A percentile compares a stretch with the other conserved stretches of the same genome.
Conservation (phyloP, 2,329 filamentous ascomycete genomes). For the Sarocladiaceae sp. region DNA sequence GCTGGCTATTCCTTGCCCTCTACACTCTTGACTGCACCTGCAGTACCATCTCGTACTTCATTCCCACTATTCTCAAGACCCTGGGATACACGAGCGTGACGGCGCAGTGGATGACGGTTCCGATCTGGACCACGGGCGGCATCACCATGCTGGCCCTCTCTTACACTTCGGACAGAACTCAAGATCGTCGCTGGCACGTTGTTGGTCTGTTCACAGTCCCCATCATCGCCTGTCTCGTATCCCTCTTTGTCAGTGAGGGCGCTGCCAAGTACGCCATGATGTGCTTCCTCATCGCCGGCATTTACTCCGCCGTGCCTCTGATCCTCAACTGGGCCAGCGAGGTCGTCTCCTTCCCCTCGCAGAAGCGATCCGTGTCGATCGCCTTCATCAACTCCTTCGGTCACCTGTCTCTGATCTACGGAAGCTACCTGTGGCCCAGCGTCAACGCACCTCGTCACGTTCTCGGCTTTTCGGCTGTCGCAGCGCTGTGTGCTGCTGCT, state of each 20-base stretch:
- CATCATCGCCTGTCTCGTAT: constrained; percentile 19
- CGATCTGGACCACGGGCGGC: constrained; percentile 17
- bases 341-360: constrained; percentile 11
- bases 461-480: constrained; percentile 10
- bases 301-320: constrained; percentile 13
- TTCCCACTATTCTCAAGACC: constrained; percentile 20
- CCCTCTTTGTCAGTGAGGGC: constrained; percentile 10
- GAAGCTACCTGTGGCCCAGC: constrained; percentile 15
- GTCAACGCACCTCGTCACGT: constrained; percentile 11
- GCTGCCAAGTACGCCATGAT: constrained; percentile 15
- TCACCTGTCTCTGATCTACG: constrained; percentile 13
- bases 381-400: constrained; percentile 14
- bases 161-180: constrained; percentile 18
- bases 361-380: constrained; percentile 14
- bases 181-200: constrained; percentile 21
- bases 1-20: constrained; percentile 37
- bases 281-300: constrained; percentile 12
- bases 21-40: constrained; percentile 39
- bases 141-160: constrained; percentile 16
- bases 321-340: constrained; percentile 13
- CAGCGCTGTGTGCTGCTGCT: neutral
- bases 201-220: constrained; percentile 13
- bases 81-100: constrained; percentile 19
- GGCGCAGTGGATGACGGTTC: constrained; percentile 22
- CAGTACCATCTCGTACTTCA: constrained; percentile 39